Base-by-base conservation (phyloP, 23 red algal species). In the Pyropia yezoensis region DNA sequence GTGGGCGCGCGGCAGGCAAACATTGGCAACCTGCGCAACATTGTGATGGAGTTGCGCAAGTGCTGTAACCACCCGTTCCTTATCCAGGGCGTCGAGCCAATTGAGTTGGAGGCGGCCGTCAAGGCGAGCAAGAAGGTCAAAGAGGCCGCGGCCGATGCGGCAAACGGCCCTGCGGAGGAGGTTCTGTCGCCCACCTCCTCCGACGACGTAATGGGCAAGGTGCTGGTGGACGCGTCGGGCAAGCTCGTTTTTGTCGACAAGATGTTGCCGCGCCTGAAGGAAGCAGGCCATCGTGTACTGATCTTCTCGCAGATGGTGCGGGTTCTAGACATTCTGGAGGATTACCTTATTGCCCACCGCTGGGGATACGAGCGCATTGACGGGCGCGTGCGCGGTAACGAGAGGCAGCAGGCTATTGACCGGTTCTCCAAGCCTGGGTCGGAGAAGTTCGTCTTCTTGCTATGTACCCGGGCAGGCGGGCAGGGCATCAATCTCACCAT, bases 251-350 rank as follows among this genome's bases (percentile, higher is more conserved):
- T 87, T 21, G 82, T 87, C 2, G 82, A 87, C 54, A 87, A 87
- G 54, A 61, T 87, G 22, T 33, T 87, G 18, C 82, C 82, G 8
- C 53, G 54, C 52, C 70, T 87, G 24, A 62, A 69, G 56, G 72
- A 78, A 22, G 54, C 53, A 6, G 82, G 82, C 24, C 71, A 78
- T 33, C 59, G 63, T 17, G 82, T 87, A 2, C 82, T 87, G 5
- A 87, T 87, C 55, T 87, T 87, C 29, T 87, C 82, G 15, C 82
- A 87, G 62, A 87, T 87, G 82, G 79, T 87, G 14, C 71, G 72
- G 33, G 82, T 87, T 2, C 60, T 87, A 61, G 82, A 87, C 21
- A 79, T 87, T 45, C 49, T 87, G 22, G 82, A 87, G 74, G 82
- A 87, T 20, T 87, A 87, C 57, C 45, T 87, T 1, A 39, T 69